phyloP scores from a whole-genome alignment of 768 basidiomycete genomes.

The Xerocomellus chrysenteron region DNA sequence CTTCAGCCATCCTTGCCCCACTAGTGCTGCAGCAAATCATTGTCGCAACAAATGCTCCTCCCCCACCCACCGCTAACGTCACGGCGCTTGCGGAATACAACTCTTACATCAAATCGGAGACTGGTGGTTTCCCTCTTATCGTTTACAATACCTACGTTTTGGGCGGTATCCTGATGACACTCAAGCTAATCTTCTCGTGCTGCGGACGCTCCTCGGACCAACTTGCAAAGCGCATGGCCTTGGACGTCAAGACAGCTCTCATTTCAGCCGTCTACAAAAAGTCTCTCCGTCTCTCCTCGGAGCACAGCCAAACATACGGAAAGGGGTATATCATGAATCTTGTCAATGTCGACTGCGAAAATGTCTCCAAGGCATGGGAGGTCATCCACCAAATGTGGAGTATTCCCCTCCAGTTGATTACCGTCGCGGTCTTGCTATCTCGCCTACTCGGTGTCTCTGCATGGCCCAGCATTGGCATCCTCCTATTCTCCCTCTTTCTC shows the following conservation, averaged over 20 bases:
- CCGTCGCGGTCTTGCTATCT: conserved; percentile 21
- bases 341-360: conserved; percentile 31
- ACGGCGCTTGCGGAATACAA: conserved; percentile 22
- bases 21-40: conserved; percentile 30
- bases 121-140: conserved; percentile 31
- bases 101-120: conserved; percentile 16
- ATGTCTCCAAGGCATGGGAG: conserved; percentile 31
- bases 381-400: conserved; percentile 28
- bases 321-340: conserved; percentile 32
- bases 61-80: conserved; percentile 16
- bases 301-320: conserved; percentile 26
- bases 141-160: conserved; percentile 25
- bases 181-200: conserved; percentile 25
- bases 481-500: conserved; percentile 22
- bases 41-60: conserved; percentile 20
- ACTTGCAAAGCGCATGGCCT: conserved; percentile 28
- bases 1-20: conserved; percentile 22
- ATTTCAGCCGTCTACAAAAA: conserved; percentile 33
- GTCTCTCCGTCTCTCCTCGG: conserved; percentile 26
- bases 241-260: conserved; percentile 32
- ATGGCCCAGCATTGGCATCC: conserved; percentile 30
- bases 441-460: conserved; percentile 30
- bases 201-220: conserved; percentile 32
- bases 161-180: conserved; percentile 22
- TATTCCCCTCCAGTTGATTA: conserved; percentile 25